A percentile compares a stretch with the other conserved stretches of the same genome.
Conservation (phyloP, 306 rosid genomes). For the Potentilla sterilis region DNA sequence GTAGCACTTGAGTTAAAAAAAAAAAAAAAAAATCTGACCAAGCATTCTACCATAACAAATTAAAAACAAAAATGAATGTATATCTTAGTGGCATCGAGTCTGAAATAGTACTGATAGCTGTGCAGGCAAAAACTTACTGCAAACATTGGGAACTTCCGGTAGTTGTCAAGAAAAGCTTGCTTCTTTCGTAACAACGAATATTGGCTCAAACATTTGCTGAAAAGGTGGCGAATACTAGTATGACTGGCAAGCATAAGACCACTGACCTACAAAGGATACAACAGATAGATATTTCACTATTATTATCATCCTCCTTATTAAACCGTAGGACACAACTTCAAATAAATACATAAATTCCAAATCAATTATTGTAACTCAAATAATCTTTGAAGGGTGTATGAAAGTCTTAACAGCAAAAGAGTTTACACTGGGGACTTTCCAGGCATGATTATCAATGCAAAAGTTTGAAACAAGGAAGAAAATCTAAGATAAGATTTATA, state of each 20-base stretch:
- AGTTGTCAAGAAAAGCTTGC: conserved; percentile 96
- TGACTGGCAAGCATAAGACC: conserved; percentile 99
- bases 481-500: conserved; percentile 10
- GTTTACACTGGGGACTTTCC: not conserved
- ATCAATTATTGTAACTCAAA: not conserved
- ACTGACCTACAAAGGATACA: conserved; percentile 66
- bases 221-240: conserved; percentile 96
- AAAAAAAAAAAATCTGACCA: not conserved
- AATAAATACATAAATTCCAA: not conserved
- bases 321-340: not conserved
- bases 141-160: conserved; percentile 98
- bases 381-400: not conserved
- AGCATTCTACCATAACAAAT: not conserved
- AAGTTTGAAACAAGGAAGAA: conserved; percentile 1
- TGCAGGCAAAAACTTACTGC: conserved; percentile 62
- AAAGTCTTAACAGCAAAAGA: not conserved
- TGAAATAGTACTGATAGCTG: conserved; percentile 4
- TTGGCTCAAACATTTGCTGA: conserved; percentile 96
- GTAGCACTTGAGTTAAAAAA: not conserved
- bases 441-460: not conserved
- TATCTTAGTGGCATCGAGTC: conserved; percentile 8
- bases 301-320: not conserved
- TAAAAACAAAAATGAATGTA: not conserved
- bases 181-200: conserved; percentile 92
- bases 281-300: conserved; percentile 8